Percentiles rank a stretch among this genome's conserved stretches.
phyloP scores from a whole-genome alignment of 345 rosid species.

The Moringa oleifera region DNA sequence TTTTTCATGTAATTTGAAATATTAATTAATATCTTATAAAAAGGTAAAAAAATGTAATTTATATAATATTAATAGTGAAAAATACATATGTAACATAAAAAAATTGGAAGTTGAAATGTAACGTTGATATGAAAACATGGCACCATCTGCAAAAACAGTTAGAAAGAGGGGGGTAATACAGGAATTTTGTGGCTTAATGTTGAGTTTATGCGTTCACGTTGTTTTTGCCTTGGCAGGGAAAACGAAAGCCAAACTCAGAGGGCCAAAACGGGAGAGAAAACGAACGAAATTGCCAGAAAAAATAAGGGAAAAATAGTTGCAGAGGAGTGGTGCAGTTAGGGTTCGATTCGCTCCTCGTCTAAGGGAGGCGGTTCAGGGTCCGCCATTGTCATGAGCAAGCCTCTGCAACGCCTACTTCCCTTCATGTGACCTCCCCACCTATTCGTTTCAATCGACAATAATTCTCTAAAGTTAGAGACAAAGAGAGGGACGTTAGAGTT shows the following conservation, averaged over 20 bases:
- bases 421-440: constrained; percentile 4
- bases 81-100: too few species aligned
- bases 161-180: constrained; percentile 9
- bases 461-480: background rate
- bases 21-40: too few species aligned
- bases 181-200: constrained; percentile 5
- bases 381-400: constrained; percentile 10
- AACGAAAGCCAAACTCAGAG: constrained; percentile 9
- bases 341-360: background rate
- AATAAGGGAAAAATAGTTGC: background rate
- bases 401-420: constrained; percentile 1
- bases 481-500: background rate
- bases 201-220: constrained; percentile 32
- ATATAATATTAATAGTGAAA: too few species aligned
- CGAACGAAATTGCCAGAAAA: constrained; percentile 12
- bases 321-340: background rate
- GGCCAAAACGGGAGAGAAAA: constrained; percentile 5
- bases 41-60: too few species aligned
- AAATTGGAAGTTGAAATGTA: too few species aligned
- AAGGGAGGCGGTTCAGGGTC: constrained; percentile 4
- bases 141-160: background rate
- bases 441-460: constrained; percentile 9
- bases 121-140: too few species aligned
- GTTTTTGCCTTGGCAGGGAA: constrained; percentile 1
- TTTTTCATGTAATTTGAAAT: too few species aligned